Percentiles rank a stretch among this genome's conserved stretches.
Conservation (phyloP, 1,284 basidiomycete genomes). For the Peniophora sp. region DNA sequence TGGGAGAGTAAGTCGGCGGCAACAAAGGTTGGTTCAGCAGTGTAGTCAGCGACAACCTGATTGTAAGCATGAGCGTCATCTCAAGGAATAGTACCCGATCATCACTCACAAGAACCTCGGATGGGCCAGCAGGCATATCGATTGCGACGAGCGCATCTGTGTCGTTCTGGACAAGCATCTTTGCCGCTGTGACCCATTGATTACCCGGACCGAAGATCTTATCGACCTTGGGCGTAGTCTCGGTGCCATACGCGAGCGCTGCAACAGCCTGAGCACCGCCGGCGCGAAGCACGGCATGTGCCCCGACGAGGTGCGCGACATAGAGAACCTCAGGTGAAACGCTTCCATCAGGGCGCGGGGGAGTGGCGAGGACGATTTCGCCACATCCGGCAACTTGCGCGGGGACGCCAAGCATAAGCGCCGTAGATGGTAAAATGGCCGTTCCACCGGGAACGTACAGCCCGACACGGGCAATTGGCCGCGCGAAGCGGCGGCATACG, state of each 20-base stretch:
- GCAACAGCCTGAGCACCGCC: constrained; percentile 98
- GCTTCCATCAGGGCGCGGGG: constrained; percentile 84
- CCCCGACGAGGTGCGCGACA: constrained; percentile 83
- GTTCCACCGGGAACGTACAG: constrained; percentile 98
- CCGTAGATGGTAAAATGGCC: constrained; percentile 93
- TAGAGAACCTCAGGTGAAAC: constrained; percentile 95
- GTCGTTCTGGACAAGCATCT: constrained; percentile 99
- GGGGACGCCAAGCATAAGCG: constrained; percentile 96
- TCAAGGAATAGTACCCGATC: background rate
- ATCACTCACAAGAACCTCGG: constrained; percentile 82
- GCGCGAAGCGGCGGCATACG: constrained; percentile 87
- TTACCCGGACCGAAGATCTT: constrained; percentile 99
- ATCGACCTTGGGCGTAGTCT: constrained; percentile 96
- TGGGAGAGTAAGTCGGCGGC: constrained; percentile 96
- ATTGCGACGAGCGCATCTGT: constrained; percentile 96
- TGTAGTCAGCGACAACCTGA: constrained; percentile 88
- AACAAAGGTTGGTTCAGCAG: constrained; percentile 84
- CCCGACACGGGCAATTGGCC: constrained; percentile 92
- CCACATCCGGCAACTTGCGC: constrained; percentile 96
- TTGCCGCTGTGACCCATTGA: constrained; percentile 99
- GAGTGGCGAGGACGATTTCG: constrained; percentile 91
- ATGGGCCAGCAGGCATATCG: constrained; percentile 99
- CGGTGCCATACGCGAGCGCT: constrained; percentile 94
- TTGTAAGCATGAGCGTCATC: background rate
- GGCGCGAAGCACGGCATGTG: constrained; percentile 83